Evolutionary conservation across 257 asterid genomes (phyloP), one percentile per base, ranked within the genome.

Genomic region (Nicotiana paniculata): DNA sequence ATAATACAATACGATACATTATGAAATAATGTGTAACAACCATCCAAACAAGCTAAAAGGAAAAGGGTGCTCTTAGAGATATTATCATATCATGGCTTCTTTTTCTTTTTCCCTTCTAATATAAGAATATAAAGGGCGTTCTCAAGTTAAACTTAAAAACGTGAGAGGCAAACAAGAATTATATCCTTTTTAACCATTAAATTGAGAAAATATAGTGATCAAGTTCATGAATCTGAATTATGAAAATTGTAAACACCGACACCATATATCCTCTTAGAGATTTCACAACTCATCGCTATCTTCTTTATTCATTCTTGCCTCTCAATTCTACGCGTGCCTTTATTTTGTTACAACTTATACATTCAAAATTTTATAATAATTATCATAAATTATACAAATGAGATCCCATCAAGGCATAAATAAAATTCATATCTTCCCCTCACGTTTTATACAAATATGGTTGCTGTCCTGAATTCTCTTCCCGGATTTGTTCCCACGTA

Each of bases 251-350:
- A 7, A 77, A 17, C 16, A 28, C 33, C 33, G 12, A 57, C 77
- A 43, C 18, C 13, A 46, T 24, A 74, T 74, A 57, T 46, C 81
- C 76, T 76, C 62, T 39, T 61, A n/a, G 18, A 59, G 87, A 85
- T 82, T 85, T 66, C 72, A 77, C 87, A 81, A 66, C 83, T 81
- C 81, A 77, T 54, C 46, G 54, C n/a, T 53, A 84, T 80, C 86
- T 80, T 76, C 75, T 55, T 61, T 3, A 55, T 55, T 24, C 15
- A 54, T 72, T 12, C 62, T 21, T 12, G 16, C 65, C 82, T 53
- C 5, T 61, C 37, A 8, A 59, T 57, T 67, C 37, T 11, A 61
- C 63, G 79, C 77, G 5, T 33, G 53, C 63, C 30, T 21, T 37
- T n/a, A 15, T 35, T 55, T 18, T 77, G 48, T 53, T 21, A 35